Base-by-base conservation (phyloP, 805 yeast genomes). In the Pichia thaimueangensis region DNA sequence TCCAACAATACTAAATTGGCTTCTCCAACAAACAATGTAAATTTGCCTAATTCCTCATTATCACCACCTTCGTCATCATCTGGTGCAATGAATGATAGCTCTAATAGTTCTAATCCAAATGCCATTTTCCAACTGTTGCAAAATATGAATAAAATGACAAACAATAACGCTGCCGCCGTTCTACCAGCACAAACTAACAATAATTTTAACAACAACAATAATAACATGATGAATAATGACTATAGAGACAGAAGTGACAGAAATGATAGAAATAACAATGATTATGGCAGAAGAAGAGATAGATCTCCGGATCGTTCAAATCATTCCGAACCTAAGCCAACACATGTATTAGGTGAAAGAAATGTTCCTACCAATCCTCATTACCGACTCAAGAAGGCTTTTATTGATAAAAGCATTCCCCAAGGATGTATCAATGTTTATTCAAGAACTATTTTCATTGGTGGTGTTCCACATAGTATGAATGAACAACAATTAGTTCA, bases 381-480 rank as follows among this genome's bases (percentile, higher is more conserved):
- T 62, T 84, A 67, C 62, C 78, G 95, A 63, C 81, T 82, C n/a
- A 78, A 79, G 55, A 77, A 76, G 43, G 81, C 87, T 34, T 73
- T 80, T 10, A 72, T 71, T 56, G 97, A 89, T 62, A 73, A 74
- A 30, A 64, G 75, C 11, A 65, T 88, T 44, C 93, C 95, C 2
- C 77, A 79, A 36, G 95, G 88, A 33, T 73, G 82, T 32, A 74
- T 91, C 53, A 84, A 82, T 58, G 96, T 91, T 2, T 74, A 76
- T 53, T 83, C 95, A 41, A 80, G 98, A 65, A 93, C 98, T 0
- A 67, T 93, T 45, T 93, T 93, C 56, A 80, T 93, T 47, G 97
- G 97, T 37, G 97, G 97, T 57, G 86, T 93, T 30, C 94, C 95
- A 13, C 77, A 76, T 44, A 67, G 74, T 47, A 88, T 86, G 89